These are phyloP conservation scores for Solanum virginianum DNA, from an alignment of 257 asterid genomes.

Conservation along the genomic window DNA sequence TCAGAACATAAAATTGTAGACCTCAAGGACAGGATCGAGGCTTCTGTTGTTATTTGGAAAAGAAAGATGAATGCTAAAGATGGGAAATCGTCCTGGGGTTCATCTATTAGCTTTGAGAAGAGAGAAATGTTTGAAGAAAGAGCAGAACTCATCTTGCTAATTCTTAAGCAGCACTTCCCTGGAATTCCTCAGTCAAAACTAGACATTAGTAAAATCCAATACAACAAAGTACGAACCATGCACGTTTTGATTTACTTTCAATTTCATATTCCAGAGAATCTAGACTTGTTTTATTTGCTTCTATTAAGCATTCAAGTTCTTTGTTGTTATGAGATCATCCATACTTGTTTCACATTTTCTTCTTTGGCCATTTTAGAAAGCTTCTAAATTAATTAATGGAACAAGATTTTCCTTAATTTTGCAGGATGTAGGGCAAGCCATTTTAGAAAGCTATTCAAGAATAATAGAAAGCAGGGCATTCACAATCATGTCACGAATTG, in stretches of 20 bases:
- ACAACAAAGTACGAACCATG: constrained; percentile 36
- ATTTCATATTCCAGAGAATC: background rate
- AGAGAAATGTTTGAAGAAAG: constrained; percentile 75
- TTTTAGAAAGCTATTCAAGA: constrained; percentile 89
- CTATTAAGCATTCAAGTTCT: background rate
- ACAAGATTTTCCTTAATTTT: background rate
- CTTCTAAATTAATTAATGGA: background rate
- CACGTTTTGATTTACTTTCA: background rate
- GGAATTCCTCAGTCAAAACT: constrained; percentile 73
- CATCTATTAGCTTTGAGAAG: constrained; percentile 72
- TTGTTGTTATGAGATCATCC: background rate
- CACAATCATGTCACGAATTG: constrained; percentile 72
- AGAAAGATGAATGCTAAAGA: constrained; percentile 77
- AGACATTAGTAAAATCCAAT: constrained; percentile 82
- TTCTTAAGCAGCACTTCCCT: constrained; percentile 70
- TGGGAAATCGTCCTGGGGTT: constrained; percentile 67
- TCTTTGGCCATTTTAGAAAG: background rate
- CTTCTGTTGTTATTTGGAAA: constrained; percentile 76
- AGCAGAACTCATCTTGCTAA: constrained; percentile 56
- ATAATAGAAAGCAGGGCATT: constrained; percentile 71
- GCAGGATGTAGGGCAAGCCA: constrained; percentile 92
- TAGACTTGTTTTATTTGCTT: background rate
- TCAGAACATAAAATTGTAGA: constrained; percentile 83
- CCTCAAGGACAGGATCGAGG: constrained; percentile 81
- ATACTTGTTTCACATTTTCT: background rate